Evolutionary conservation across 2,329 filamentous ascomycete genomes (phyloP), one percentile per base, ranked within the genome.

Genomic region (Cladosporium sp.): DNA sequence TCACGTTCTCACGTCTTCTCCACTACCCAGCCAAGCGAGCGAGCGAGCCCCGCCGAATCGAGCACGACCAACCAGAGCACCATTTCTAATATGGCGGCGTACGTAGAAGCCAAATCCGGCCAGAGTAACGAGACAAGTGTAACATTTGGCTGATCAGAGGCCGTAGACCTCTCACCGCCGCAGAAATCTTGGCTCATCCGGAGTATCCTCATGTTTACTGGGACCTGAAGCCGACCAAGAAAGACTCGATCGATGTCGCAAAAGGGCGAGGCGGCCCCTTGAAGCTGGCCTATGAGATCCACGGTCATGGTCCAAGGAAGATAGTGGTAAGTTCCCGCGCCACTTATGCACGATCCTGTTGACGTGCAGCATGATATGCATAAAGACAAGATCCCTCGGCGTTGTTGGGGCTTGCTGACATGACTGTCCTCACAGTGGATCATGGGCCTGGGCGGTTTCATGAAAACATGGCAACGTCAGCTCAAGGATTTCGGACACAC

Each of bases 401-500:
- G 22, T 40, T 13, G 9, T 2, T n/a, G 15, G 10, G 35, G 51
- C 37, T 44, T 47, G 15, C 56, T 60, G 48, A 59, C 48, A 37
- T 28, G 19, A 34, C 15, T 35, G 39, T 40, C 22, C 22, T 58
- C 40, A 54, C 36, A 92, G 89, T 85, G 89, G 76, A 81, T 95
- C 66, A 91, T 91, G 86, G 91, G 91, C 61, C 80, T 95, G 3
- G 90, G 87, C 36, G 85, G 86, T 57, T 80, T 80, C 66, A 83
- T 80, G 70, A 79, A 83, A 42, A 81, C 85, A 57, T 95, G 89
- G 89, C 90, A 95, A 76, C 84, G 89, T 54, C 91, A 95, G 70
- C 94, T 87, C 9, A 83, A 87, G 64, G 81, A 90, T 74, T 93
- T 95, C 68, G 90, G 89, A 52, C 91, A 96, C 74, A 78, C 84